These are phyloP conservation scores for Xylaria sp. DNA, from an alignment of 2,329 filamentous ascomycete genomes.

Conservation along the genomic window DNA sequence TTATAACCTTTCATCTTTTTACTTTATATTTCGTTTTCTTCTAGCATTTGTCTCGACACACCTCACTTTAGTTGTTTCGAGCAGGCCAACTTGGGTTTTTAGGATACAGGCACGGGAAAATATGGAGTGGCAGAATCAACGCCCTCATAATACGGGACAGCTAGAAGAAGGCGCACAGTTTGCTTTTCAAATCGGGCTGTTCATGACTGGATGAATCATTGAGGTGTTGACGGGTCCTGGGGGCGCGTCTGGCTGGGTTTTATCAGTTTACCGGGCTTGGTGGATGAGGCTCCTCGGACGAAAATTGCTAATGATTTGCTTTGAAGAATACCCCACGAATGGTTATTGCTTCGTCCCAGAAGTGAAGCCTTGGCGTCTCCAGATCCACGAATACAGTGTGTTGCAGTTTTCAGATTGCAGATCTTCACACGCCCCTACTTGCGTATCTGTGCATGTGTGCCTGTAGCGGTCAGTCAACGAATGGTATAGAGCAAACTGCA, in stretches of 20 bases:
- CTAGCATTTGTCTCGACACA: not conserved
- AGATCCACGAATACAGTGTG: constrained; percentile 21
- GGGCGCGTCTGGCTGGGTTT: constrained; percentile 13
- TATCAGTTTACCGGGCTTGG: not conserved
- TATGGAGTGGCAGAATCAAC: constrained; percentile 14
- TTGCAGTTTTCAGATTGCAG: not conserved
- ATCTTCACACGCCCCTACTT: too few relatives aligned
- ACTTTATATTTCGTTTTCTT: not conserved
- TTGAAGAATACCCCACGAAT: constrained; percentile 17
- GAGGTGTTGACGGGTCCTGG: constrained; percentile 9
- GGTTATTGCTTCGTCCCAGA: constrained; percentile 4
- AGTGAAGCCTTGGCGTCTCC: not conserved
- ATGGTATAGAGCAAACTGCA: too few relatives aligned
- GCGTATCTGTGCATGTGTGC: too few relatives aligned
- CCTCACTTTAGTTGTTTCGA: not conserved
- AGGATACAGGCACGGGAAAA: constrained; percentile 25
- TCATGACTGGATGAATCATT: constrained; percentile 8
- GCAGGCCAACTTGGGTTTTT: constrained; percentile 4
- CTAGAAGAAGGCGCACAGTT: constrained; percentile 14
- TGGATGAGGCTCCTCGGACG: constrained; percentile 1
- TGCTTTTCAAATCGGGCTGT: constrained; percentile 8
- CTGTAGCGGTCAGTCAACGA: too few relatives aligned
- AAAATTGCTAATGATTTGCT: constrained; percentile 12
- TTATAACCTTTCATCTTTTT: not conserved
- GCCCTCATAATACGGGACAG: constrained; percentile 15